Base-by-base conservation (phyloP, 2,329 filamentous ascomycete species). In the Immersiporthe knoxdaviesiana region DNA sequence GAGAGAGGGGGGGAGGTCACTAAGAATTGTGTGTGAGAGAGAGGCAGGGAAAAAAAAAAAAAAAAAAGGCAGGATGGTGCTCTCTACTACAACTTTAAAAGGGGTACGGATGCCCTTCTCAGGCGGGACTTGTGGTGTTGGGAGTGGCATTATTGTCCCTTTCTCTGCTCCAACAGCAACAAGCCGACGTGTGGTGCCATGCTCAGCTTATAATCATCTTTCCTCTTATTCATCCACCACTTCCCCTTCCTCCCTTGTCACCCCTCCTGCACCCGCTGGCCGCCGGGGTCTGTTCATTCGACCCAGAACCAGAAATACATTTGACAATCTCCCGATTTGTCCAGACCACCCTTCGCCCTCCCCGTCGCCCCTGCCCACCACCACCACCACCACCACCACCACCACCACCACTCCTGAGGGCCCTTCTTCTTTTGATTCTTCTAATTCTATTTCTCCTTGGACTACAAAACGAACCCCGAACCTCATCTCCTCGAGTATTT, bases 271-370 rank as follows among this genome's bases (percentile, higher is more conserved):
- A 54, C 32, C 66, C 58, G 56, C 59, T n/a, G 21, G 56, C 44
- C 63, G 41, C 52, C 66, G 37, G 47, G 56, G 63, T 44, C 58
- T 54, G 47, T 62, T 44, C 44, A 47, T n/a, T 47, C 44, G 18
- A 47, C 4, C 44, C 56, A 58, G 21, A 27, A 37, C 30, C 44
- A 24, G 24, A 24, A 39, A 52, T 52, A 65, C 58, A 39, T 35
- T 68, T 56, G 50, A 50, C 41, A 35, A 65, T 56, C 62, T 39
- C 60, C 64, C 41, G 41, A 66, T 71, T 65, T 44, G 16, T 50
- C 56, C 70, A 69, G 70, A 69, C 67, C 70, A 60, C 65, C 65
- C 65, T 32, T 60, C 44, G 30, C 62, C 44, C 44, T 37, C 30
- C 59, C 54, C 64, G 56, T 67, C 67, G 68, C 63, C 70, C 65